Evolutionary conservation across 1,139 yeast species (phyloP), one percentile per base, ranked within the genome.

Genomic region (Taphrina confusa): DNA sequence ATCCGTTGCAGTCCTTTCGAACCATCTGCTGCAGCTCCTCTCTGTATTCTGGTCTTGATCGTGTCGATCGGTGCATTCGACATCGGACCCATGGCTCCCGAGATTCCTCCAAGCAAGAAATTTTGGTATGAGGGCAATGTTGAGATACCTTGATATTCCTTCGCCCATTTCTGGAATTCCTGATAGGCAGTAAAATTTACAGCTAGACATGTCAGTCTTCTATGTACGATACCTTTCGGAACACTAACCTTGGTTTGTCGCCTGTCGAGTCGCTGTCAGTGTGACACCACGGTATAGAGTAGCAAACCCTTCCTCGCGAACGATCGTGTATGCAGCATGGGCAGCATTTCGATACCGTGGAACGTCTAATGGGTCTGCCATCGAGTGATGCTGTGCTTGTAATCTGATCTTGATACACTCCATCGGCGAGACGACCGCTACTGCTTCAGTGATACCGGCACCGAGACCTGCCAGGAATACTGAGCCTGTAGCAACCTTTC

Each of bases 41-140:
- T 87, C 76, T 92, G 98, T 81, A 92, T 84, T 75, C 98, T 82
- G 47, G 98, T 92, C 76, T 92, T 92, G 73, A 92, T 91, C 66
- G 97, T 92, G 75, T 92, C 98, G 70, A 92, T 81, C 31, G 98
- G 98, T 66, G 97, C 97, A 72, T 92, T 92, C 62, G 97, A 89
- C 73, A 92, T 84, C 12, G 98, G 98, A 57, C 98, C 98, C 72
- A 92, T 83, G 27, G 97, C 97, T 75, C 98, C 98, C 57, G 96
- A 87, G 62, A 89, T 75, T 69, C 92, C 81, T 63, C 98, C 98
- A 71, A 91, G 87, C 66, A 83, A 76, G 23, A 96, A 89, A 40
- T 97, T 92, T 77, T 92, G 95, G 90, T 95, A 91, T 37, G 94
- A 79, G 62, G 98, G 97, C 66, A 92, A 81, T 56, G 70, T 69